phyloP scores from a whole-genome alignment of 78 protist genomes.

The Cyanophora paradoxa region DNA sequence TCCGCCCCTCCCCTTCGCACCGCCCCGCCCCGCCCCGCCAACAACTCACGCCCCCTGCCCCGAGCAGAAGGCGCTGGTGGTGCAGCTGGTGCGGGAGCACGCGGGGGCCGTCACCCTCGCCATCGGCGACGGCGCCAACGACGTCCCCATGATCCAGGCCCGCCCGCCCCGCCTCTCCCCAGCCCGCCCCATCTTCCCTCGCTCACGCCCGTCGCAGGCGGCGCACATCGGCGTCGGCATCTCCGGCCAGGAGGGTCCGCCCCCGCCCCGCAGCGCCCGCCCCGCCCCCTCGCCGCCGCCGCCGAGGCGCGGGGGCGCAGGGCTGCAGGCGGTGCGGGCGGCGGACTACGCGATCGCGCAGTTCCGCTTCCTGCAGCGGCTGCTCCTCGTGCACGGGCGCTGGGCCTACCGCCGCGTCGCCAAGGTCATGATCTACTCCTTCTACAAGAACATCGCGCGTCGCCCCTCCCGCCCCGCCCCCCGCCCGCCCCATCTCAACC shows the following conservation, averaged over 20 bases:
- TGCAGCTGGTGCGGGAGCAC: slow-evolving; percentile 22
- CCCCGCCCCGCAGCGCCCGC: too few relatives aligned
- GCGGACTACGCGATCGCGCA: slow-evolving; percentile 54
- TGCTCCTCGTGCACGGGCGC: slow-evolving; percentile 74
- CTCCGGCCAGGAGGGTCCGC: slow-evolving; percentile 36
- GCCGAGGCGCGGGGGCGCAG: too few relatives aligned
- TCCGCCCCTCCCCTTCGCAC: too few relatives aligned
- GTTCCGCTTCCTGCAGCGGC: slow-evolving; percentile 57
- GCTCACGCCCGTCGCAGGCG: too few relatives aligned
- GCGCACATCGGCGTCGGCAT: slow-evolving; percentile 60
- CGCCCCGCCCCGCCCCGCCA: too few relatives aligned
- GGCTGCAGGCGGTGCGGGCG: slow-evolving; percentile 40
- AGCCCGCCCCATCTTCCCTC: not conserved
- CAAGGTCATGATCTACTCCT: slow-evolving; percentile 48
- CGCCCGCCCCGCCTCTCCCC: not conserved
- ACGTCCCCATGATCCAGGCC: slow-evolving; percentile 61
- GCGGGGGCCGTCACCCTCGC: slow-evolving; percentile 10
- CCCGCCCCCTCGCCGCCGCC: too few relatives aligned
- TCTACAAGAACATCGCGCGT: slow-evolving; percentile 33
- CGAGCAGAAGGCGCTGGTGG: slow-evolving; percentile 76
- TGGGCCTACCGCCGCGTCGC: slow-evolving; percentile 73
- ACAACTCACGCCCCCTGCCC: too few relatives aligned
- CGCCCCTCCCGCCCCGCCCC: too few relatives aligned
- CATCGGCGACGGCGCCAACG: slow-evolving; percentile 72
- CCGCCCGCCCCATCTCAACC: too few relatives aligned